Percentiles rank a stretch among this genome's conserved stretches.
Evolutionary conservation across 75 land plant species (phyloP).

Genomic region (Isoetes taiwanensis): DNA sequence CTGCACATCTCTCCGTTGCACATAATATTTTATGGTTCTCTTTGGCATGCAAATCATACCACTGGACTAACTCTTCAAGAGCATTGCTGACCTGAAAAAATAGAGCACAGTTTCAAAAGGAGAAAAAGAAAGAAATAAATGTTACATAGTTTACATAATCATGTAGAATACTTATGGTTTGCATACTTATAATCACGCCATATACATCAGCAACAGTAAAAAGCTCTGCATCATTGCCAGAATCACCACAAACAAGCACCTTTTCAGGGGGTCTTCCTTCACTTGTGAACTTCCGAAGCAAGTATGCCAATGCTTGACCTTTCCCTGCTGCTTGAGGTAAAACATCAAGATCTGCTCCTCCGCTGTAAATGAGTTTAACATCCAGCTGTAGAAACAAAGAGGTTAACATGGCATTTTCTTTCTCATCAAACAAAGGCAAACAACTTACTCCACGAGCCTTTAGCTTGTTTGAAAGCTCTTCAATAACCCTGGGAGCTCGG

Average conservation of each 20-base stretch:
- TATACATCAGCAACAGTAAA: constrained; percentile 82
- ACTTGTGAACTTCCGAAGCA: constrained; percentile 55
- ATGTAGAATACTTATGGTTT: no score
- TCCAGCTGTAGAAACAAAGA: constrained; percentile 48
- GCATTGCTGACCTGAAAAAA: constrained; percentile 82
- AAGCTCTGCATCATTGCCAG: constrained; percentile 94
- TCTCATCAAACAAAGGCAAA: neutral
- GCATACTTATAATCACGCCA: constrained; percentile 85
- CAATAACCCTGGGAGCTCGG: constrained; percentile 47
- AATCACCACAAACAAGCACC: constrained; percentile 96
- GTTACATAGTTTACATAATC: no score
- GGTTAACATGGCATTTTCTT: neutral
- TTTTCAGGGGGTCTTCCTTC: constrained; percentile 53
- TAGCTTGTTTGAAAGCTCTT: constrained; percentile 34
- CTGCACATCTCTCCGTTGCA: constrained; percentile 84
- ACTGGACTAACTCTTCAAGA: constrained; percentile 75
- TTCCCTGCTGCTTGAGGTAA: constrained; percentile 93
- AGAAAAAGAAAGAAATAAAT: no score
- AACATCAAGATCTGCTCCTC: constrained; percentile 81
- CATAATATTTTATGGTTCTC: constrained; percentile 56
- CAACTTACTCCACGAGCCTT: constrained; percentile 52
- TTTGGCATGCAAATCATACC: constrained; percentile 75
- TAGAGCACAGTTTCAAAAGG: no score
- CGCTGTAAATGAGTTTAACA: constrained; percentile 89
- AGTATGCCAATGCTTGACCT: constrained; percentile 92